Base-by-base conservation (phyloP, 306 rosid species). In the Oxytropis ochrocephala region DNA sequence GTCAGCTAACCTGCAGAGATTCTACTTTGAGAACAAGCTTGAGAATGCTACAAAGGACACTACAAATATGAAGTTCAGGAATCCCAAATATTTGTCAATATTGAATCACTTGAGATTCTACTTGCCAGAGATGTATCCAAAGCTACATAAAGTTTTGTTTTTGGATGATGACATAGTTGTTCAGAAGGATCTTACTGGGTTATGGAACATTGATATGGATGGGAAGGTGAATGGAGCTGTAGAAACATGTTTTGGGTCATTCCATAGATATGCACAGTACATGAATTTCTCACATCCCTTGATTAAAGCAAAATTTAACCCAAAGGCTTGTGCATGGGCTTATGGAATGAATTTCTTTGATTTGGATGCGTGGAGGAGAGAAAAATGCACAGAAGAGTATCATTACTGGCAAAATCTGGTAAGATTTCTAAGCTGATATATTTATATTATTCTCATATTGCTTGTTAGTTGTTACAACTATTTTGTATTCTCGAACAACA, bases 211-310 rank as follows among this genome's bases (percentile, higher is more conserved):
- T 32, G 96, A 90, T 68, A 87, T 90, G 94, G 89, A 87, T 74
- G 96, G 96, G 38, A 90, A 90, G 80, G 96, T 90, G 84, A 90
- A 84, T 57, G 96, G 96, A 53, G 96, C 96, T 38, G 96, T 90
- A 6, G 96, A 90, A 82, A 90, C 96, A 13, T 90, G 95, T 79
- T 87, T 87, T 67, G 95, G 95, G 43, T 87, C 95, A 7, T 90
- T 90, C 81, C 96, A 90, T 79, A 77, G 96, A 38, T 90, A 87
- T 69, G 91, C 95, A 2, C 95, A 90, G 76, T 90, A 87, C 82
- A 87, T 90, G 95, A 90, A 90, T 74, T 90, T 90, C 87, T 90
- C 96, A 1, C 94, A 90, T 66, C 96, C 96, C 6, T 79, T 87
- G 82, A 90, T 90, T 41, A 87, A 85, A 81, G 88, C 85, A 71